Percentiles rank a stretch among this genome's conserved stretches.
These are phyloP conservation scores for Pleurotus salmoneostramineus DNA, from an alignment of 768 basidiomycete species.

Conservation along the genomic window DNA sequence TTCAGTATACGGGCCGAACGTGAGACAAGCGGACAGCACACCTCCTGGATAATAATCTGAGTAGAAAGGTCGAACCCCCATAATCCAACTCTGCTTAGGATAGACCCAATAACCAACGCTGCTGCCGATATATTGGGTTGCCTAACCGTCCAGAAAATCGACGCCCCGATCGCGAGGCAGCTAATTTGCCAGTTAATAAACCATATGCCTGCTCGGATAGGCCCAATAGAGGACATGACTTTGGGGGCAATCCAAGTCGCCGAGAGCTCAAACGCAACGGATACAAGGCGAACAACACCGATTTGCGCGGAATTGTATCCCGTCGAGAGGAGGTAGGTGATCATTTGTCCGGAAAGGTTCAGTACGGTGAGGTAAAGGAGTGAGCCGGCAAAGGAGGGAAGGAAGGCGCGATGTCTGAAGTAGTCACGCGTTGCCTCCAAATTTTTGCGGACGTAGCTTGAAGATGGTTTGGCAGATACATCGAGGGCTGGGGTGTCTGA, in stretches of 20 bases:
- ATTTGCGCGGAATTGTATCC: constrained; percentile 19
- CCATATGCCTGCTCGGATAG: constrained; percentile 24
- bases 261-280: constrained; percentile 20
- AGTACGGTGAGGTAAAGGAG: constrained; percentile 27
- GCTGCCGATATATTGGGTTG: constrained; percentile 11
- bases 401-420: constrained; percentile 16
- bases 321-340: constrained; percentile 20
- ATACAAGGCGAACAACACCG: constrained; percentile 16
- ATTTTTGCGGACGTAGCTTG: neutral
- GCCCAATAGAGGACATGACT: constrained; percentile 17
- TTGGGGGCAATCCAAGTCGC: constrained; percentile 24
- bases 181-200: constrained; percentile 22
- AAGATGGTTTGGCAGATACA: neutral
- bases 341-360: constrained; percentile 23
- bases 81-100: constrained; percentile 22
- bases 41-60: constrained; percentile 23
- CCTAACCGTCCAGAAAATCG: constrained; percentile 12
- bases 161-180: constrained; percentile 17
- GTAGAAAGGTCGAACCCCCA: constrained; percentile 26
- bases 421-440: constrained; percentile 13
- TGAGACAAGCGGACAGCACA: neutral
- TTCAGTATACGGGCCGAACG: neutral
- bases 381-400: constrained; percentile 18
- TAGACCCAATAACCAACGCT: constrained; percentile 17
- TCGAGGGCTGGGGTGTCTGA: neutral